These are phyloP conservation scores for Daldinia vernicosa DNA, from an alignment of 495 filamentous ascomycete species.

Conservation along the genomic window DNA sequence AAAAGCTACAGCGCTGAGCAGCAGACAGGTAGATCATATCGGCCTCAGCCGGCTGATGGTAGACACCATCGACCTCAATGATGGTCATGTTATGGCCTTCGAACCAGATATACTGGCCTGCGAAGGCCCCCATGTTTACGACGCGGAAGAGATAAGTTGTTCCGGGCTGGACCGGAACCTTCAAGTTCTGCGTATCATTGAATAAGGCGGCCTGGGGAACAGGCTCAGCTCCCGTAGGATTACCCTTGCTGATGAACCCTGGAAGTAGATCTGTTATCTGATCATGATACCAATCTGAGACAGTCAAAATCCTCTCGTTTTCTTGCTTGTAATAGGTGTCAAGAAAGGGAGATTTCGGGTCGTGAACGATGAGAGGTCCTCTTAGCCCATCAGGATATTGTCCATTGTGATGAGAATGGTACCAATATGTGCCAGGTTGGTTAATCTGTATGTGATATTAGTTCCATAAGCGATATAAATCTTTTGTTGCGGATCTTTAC, in stretches of 20 bases:
- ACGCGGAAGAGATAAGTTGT: slow-evolving; percentile 85
- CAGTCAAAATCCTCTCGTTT: slow-evolving; percentile 69
- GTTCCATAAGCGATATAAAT: background rate
- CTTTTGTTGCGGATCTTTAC: slow-evolving; percentile 52
- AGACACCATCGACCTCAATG: slow-evolving; percentile 65
- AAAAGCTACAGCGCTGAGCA: slow-evolving; percentile 76
- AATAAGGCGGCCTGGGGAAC: slow-evolving; percentile 73
- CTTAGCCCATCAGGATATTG: slow-evolving; percentile 82
- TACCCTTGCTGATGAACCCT: slow-evolving; percentile 63
- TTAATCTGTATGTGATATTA: slow-evolving; percentile 56
- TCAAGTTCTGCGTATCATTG: slow-evolving; percentile 70
- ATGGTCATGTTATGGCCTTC: slow-evolving; percentile 74
- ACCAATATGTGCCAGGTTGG: slow-evolving; percentile 84
- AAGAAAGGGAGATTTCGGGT: slow-evolving; percentile 67
- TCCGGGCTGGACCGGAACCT: slow-evolving; percentile 64
- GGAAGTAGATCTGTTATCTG: slow-evolving; percentile 67
- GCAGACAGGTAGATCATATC: slow-evolving; percentile 70
- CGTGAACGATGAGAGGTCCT: slow-evolving; percentile 75
- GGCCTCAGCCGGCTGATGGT: slow-evolving; percentile 65
- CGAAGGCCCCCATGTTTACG: slow-evolving; percentile 76
- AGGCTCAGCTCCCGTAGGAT: slow-evolving; percentile 71
- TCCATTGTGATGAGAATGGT: slow-evolving; percentile 73
- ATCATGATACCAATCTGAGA: slow-evolving; percentile 74
- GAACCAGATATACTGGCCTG: slow-evolving; percentile 75
- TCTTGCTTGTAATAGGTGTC: slow-evolving; percentile 62